Base-by-base conservation (phyloP, 371 early-diverging fungal species). In the Dinochytrium kinnereticum region DNA sequence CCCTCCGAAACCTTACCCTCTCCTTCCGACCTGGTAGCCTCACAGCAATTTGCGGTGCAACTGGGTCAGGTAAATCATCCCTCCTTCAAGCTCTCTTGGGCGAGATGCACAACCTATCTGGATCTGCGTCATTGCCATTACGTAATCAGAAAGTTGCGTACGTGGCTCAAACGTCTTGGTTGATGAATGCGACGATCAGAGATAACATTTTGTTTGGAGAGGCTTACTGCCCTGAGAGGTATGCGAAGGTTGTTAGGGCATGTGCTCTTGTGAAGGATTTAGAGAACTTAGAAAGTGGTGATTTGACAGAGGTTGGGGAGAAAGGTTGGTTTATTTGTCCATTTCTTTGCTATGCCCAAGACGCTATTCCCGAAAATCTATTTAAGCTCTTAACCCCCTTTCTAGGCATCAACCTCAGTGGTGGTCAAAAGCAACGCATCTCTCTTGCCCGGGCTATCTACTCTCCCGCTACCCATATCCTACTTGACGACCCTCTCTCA, bases 261-360 rank as follows among this genome's bases (percentile, higher is more conserved):
- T 81, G 85, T 15, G 76, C 57, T 17, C 61, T 78, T 53, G 74
- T 76, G 44, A 85, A 81, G 7, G 82, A 81, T 65, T 38, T 70
- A 59, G 82, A 91, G 33, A 91, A 90, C 24, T 78, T 97, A 28
- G 86, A 88, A 33, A 81, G 85, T 49, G 94, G 94, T 28, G 95
- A 96, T 81, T 68, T 80, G 64, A 94, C 94, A 0, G 91, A 94
- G 78, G 87, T 95, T 53, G 97, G 96, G 40, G 96, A 95, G 80
- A 89, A 90, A 61, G 80, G 83, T 28, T 13, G 44, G 10, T 66
- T 31, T n/a, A 40, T 64, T 5, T 64, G 33, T 64, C 64, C 21
- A 38, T 31, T 19, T 5, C 17, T 15, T 64, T 19, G 13, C 10
- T 7, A n/a, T n/a, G n/a, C 36, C 64, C 28, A 50, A 66, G 50